phyloP scores from a whole-genome alignment of 306 rosid species.

The Prunus davidiana region DNA sequence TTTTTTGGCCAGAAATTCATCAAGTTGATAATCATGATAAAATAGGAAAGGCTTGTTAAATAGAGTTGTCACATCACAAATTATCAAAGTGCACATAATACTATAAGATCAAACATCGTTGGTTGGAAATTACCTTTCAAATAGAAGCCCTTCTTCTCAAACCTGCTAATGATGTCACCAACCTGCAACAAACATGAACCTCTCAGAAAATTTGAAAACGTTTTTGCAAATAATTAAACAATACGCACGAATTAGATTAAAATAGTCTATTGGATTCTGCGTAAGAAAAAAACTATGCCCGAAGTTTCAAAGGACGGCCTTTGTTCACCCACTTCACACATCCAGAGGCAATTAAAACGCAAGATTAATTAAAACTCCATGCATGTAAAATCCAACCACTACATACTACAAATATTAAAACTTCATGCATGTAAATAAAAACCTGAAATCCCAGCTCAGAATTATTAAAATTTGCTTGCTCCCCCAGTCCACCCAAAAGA shows the following conservation, averaged over 20 bases:
- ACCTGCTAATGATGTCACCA: constrained; percentile 85
- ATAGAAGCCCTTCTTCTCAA: constrained; percentile 92
- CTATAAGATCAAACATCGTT: neutral
- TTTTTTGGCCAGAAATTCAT: neutral
- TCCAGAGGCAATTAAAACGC: neutral
- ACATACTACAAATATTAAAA: neutral
- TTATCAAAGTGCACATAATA: neutral
- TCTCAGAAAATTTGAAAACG: neutral
- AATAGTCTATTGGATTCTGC: neutral
- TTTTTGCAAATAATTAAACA: neutral
- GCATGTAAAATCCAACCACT: neutral
- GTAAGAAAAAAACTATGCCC: neutral
- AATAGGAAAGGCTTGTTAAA: neutral
- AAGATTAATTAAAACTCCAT: too few relatives aligned
- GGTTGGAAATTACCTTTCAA: constrained; percentile 55
- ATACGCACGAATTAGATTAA: neutral
- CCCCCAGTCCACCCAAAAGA: neutral
- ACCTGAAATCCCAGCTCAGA: neutral
- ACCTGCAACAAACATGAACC: constrained; percentile 40
- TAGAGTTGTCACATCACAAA: neutral
- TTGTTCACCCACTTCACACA: neutral
- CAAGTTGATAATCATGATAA: neutral
- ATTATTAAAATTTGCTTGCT: neutral
- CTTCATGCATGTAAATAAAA: neutral
- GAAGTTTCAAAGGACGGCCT: neutral